These are phyloP conservation scores for Paraphaeosphaeria minitans DNA, from an alignment of 2,329 filamentous ascomycete species.

Conservation along the genomic window DNA sequence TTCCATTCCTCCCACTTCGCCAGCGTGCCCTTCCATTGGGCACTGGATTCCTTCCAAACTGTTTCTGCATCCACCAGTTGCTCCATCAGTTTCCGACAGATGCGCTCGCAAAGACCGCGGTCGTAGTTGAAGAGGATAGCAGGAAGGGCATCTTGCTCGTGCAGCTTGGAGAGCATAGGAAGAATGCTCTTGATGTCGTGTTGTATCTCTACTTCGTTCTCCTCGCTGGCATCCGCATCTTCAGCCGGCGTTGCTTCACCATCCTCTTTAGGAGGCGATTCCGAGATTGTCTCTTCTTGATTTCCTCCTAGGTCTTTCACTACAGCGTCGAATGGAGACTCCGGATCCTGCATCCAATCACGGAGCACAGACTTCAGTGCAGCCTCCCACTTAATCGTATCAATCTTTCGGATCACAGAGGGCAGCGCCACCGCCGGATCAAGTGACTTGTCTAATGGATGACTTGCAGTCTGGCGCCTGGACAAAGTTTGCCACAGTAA, in stretches of 20 bases:
- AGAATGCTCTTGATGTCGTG: constrained; percentile 55
- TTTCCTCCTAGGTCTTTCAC: constrained; percentile 50
- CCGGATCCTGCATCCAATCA: constrained; percentile 63
- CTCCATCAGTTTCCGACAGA: constrained; percentile 58
- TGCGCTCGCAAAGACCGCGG: constrained; percentile 65
- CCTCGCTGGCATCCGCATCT: constrained; percentile 24
- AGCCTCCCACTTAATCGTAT: constrained; percentile 70
- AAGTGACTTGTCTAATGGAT: constrained; percentile 57
- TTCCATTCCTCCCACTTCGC: constrained; percentile 64
- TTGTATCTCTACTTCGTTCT: constrained; percentile 30
- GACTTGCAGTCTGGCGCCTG: constrained; percentile 59
- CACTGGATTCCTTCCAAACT: constrained; percentile 61
- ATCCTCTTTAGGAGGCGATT: constrained; percentile 3
- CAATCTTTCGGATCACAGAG: constrained; percentile 64
- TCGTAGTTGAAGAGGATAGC: constrained; percentile 82
- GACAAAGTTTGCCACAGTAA: constrained; percentile 68
- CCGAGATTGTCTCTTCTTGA: constrained; percentile 13
- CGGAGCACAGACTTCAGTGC: constrained; percentile 63
- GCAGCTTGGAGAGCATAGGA: constrained; percentile 64
- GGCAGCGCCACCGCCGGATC: constrained; percentile 58
- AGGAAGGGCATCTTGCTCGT: constrained; percentile 69
- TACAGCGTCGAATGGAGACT: constrained; percentile 60
- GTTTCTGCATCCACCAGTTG: constrained; percentile 62
- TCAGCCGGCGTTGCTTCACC: constrained; percentile 8
- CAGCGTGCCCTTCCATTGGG: constrained; percentile 66